Percentiles rank a stretch among this genome's conserved stretches.
phyloP scores from a whole-genome alignment of 192 early-diverging fungal genomes.

The Haplosporangium gracile region DNA sequence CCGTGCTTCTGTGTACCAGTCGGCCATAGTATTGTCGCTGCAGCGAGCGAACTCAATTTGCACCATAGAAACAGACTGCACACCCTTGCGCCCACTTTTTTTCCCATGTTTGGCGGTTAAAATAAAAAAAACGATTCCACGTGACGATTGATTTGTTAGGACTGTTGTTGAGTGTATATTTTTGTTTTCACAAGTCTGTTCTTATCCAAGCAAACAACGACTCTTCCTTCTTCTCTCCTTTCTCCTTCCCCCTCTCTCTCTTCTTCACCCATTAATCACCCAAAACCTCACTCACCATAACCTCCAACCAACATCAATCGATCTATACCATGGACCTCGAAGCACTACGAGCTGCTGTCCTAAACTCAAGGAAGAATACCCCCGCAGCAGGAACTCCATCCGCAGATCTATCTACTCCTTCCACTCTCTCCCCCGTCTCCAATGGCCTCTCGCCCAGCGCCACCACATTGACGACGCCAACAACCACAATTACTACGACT shows the following conservation, averaged over 20 bases:
- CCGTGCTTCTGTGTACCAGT: no score
- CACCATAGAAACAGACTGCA: neutral
- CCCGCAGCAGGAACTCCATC: neutral
- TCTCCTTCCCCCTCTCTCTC: neutral
- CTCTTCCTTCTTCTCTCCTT: no score
- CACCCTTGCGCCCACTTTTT: no score
- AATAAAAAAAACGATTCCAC: no score
- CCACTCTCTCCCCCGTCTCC: neutral
- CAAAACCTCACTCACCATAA: neutral
- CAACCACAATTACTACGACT: neutral
- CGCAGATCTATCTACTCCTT: neutral
- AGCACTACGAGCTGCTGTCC: slow-evolving; percentile 34
- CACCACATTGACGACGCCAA: neutral
- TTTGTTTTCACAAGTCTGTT: no score
- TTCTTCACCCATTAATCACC: neutral
- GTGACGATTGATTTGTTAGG: no score
- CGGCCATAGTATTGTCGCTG: no score
- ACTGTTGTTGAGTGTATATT: neutral
- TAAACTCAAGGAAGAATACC: slow-evolving; percentile 25
- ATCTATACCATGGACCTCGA: slow-evolving; percentile 20
- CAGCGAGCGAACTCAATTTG: neutral
- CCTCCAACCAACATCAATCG: neutral
- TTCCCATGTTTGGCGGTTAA: no score
- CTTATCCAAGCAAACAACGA: no score
- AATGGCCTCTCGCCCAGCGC: neutral